Evolutionary conservation across 1,284 basidiomycete genomes (phyloP).

Genomic region (Cryptococcus sp.): DNA sequence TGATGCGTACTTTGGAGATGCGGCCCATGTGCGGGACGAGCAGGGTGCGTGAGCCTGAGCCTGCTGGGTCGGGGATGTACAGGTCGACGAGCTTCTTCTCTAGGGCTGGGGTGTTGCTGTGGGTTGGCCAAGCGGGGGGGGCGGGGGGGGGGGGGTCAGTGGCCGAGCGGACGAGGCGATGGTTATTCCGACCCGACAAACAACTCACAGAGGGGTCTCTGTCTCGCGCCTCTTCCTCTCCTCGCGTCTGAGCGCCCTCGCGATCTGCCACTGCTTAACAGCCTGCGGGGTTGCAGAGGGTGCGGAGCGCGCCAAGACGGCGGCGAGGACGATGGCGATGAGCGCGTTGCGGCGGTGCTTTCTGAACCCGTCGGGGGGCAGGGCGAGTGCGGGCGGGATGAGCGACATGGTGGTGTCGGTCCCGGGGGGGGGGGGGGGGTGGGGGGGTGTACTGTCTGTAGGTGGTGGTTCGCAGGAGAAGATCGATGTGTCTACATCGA

Average conservation of each 20-base stretch:
- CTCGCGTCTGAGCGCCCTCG: conserved; percentile 18
- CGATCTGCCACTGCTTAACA: conserved; percentile 32
- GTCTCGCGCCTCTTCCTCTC: conserved; percentile 35
- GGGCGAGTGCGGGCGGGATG: not conserved
- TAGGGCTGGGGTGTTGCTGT: conserved; percentile 47
- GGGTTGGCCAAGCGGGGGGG: not conserved
- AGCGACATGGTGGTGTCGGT: not conserved
- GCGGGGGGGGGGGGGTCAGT: too few species aligned
- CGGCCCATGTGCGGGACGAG: conserved; percentile 64
- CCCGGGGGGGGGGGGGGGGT: not conserved
- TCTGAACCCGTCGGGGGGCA: not conserved
- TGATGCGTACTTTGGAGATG: conserved; percentile 59
- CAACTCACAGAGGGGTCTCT: conserved; percentile 45
- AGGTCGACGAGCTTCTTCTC: conserved; percentile 51
- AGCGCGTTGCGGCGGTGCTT: not conserved
- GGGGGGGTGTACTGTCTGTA: not conserved
- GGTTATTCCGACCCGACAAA: too few species aligned
- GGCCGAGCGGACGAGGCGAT: too few species aligned
- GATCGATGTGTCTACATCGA: too few species aligned
- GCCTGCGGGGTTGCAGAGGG: conserved; percentile 10
- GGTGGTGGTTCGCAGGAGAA: not conserved
- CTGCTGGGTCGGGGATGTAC: conserved; percentile 43
- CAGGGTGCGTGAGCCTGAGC: conserved; percentile 58
- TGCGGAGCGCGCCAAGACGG: conserved; percentile 25
- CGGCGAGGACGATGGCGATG: conserved; percentile 6